Evolutionary conservation across 257 asterid species (phyloP), one percentile per base, ranked within the genome.

Genomic region (Solanum commersonii): DNA sequence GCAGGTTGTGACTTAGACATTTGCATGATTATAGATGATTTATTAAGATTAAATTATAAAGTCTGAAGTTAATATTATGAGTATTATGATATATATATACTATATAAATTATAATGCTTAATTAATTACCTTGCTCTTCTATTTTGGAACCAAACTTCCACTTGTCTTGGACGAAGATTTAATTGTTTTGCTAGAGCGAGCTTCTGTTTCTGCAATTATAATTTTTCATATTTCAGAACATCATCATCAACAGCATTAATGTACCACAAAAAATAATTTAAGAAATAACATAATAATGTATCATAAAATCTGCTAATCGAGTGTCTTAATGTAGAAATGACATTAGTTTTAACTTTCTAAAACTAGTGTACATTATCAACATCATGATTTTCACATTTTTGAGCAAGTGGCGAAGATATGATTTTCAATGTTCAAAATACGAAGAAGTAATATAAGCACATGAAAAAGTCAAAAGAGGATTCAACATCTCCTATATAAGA

Each of bases 141-240:
- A 90, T 96, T 96, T 71, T 96, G 99, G 93, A 94, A 96, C 99
- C 99, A 96, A 4, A 96, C 99, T 92, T 96, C 99, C 12, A 96
- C 98, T 91, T 96, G 98, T 37, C 98, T 94, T 35, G 99, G 98
- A 15, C 98, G 98, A 56, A 96, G 99, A 91, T 91, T 94, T 91
- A 96, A 86, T 86, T 96, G 95, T 83, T 96, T 96, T 31, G 99
- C 98, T 38, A 95, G 91, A 22, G 93, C 98, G 8, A 92, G 90
- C 92, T 96, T 95, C 89, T 94, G 98, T 87, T 95, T 96, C 99
- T 95, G 95, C 89, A 89, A 60, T 67, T 10, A 86, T 27, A 33
- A 6, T n/a, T 31, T 65, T 37, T 9, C 35, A 25, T 25, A 49
- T 49, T 10, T 38, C 10, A 52, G 65, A 37, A 40, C 18, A 56